These are phyloP conservation scores for Stemphylium lycopersici DNA, from an alignment of 2,329 filamentous ascomycete genomes.

Conservation along the genomic window DNA sequence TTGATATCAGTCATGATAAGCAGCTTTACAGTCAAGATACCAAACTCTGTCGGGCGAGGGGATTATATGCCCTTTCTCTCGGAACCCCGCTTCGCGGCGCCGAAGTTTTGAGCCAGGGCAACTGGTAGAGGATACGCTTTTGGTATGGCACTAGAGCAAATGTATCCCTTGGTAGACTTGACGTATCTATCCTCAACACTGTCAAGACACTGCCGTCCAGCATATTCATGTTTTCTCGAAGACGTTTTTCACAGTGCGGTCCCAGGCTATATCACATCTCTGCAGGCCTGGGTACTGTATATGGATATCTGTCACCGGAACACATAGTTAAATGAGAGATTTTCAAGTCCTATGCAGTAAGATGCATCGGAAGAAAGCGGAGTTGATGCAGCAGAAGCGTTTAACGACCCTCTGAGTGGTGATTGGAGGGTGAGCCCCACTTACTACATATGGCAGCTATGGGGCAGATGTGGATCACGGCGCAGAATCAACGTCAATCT, in stretches of 20 bases:
- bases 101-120: conserved; percentile 1
- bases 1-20: conserved; percentile 24
- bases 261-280: too few species aligned
- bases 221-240: neutral
- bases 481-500: neutral
- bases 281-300: too few species aligned
- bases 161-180: neutral
- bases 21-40: neutral
- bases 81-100: conserved; percentile 14
- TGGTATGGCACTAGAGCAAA: neutral
- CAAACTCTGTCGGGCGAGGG: neutral
- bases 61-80: conserved; percentile 10
- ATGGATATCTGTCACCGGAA: too few species aligned
- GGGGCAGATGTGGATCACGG: neutral
- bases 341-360: neutral
- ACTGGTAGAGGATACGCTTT: neutral
- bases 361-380: too few species aligned
- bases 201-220: neutral
- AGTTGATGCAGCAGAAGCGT: neutral
- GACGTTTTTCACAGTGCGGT: neutral
- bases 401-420: neutral
- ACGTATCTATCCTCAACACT: neutral
- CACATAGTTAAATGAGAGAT: too few species aligned
- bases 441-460: neutral
- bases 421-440: neutral